These are phyloP conservation scores for Arthromyces matolae DNA, from an alignment of 768 basidiomycete species.

Conservation along the genomic window DNA sequence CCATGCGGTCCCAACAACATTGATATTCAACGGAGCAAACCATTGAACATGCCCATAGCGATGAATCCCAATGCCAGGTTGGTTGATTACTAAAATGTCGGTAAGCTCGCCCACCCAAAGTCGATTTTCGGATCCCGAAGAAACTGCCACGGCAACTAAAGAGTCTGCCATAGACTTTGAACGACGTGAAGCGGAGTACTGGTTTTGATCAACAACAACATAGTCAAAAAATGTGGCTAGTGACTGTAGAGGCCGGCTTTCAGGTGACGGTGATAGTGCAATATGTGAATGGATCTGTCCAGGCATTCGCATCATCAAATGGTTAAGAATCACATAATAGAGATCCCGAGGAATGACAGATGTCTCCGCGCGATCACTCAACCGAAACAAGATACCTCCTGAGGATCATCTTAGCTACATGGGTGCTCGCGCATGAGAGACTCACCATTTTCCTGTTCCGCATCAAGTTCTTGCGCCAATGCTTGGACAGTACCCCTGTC, in stretches of 20 bases:
- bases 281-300: not conserved
- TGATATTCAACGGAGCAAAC: not conserved
- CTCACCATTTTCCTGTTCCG: conserved; percentile 17
- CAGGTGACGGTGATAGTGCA: not conserved
- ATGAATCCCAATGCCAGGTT: not conserved
- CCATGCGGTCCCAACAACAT: not conserved
- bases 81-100: not conserved
- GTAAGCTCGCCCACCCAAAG: not conserved
- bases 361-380: not conserved
- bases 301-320: not conserved
- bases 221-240: not conserved
- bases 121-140: too few species aligned
- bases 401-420: not conserved
- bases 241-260: not conserved
- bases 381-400: not conserved
- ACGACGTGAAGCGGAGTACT: not conserved
- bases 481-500: conserved; percentile 20
- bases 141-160: not conserved
- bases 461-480: conserved; percentile 18
- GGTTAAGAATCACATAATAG: not conserved
- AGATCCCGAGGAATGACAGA: not conserved
- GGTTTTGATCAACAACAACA: not conserved
- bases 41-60: not conserved
- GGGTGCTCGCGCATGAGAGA: not conserved
- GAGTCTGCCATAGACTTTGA: not conserved